Percentiles rank a stretch among this genome's conserved stretches.
Evolutionary conservation across 1,139 yeast genomes (phyloP).

Genomic region (Sugiyamaella japonica): DNA sequence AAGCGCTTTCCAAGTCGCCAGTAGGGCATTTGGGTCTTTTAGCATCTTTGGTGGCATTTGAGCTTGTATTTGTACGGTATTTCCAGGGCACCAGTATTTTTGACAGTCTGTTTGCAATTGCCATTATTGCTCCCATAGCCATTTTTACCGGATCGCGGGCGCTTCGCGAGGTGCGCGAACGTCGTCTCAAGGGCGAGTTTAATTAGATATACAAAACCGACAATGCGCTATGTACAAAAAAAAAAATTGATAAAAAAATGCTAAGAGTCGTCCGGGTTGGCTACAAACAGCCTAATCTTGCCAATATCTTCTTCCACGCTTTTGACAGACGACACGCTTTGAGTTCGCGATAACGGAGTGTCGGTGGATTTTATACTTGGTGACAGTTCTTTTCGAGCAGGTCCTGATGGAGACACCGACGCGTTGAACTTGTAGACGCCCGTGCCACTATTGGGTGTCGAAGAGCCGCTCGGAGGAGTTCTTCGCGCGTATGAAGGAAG

Average conservation of each 20-base stretch:
- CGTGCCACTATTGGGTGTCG: not conserved
- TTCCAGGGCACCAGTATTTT: constrained; percentile 73
- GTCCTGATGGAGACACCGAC: not conserved
- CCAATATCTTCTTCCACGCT: constrained; percentile 45
- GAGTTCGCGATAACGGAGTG: constrained; percentile 22
- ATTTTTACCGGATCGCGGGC: constrained; percentile 71
- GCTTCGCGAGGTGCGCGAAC: constrained; percentile 39
- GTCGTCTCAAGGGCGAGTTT: constrained; percentile 31
- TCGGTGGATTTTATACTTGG: constrained; percentile 17
- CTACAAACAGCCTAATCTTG: constrained; percentile 56
- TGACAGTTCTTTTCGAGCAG: constrained; percentile 10
- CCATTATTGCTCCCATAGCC: constrained; percentile 55
- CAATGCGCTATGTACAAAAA: not conserved
- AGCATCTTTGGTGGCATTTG: constrained; percentile 56
- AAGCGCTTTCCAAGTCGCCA: constrained; percentile 40
- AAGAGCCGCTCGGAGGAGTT: constrained; percentile 4
- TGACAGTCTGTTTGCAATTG: constrained; percentile 57
- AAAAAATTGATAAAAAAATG: not conserved
- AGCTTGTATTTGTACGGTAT: constrained; percentile 63
- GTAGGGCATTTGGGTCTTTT: constrained; percentile 49
- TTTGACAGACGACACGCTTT: constrained; percentile 34
- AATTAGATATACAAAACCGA: constrained; percentile 6
- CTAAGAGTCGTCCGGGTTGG: constrained; percentile 59
- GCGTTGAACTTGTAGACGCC: constrained; percentile 6
- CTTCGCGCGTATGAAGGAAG: constrained; percentile 12